Conservation (phyloP, 1,284 basidiomycete species). For the Ganoderma lucidum region DNA sequence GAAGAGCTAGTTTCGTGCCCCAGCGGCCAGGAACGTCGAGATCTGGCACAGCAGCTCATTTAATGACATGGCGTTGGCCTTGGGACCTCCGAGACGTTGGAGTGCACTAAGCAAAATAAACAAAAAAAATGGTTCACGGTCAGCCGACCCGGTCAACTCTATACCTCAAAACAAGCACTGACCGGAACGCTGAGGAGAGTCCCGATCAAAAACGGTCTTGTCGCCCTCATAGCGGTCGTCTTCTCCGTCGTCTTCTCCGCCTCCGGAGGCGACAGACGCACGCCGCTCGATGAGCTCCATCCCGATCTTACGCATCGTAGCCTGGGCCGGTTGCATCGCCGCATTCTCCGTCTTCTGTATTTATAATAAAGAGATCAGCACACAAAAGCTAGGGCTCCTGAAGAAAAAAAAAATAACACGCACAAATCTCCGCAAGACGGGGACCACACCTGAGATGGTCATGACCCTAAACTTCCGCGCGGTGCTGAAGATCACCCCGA, state of each 20-base stretch:
- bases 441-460: slow-evolving; percentile 64
- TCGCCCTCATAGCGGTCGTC: slow-evolving; percentile 23
- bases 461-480: slow-evolving; percentile 59
- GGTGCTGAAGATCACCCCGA: slow-evolving; percentile 60
- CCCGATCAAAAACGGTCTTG: slow-evolving; percentile 38
- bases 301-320: slow-evolving; percentile 63
- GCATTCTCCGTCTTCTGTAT: slow-evolving; percentile 49
- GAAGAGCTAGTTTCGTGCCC: slow-evolving; percentile 68
- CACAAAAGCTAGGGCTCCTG: too few relatives aligned
- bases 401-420: slow-evolving; percentile 40
- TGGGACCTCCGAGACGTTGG: slow-evolving; percentile 59
- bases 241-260: slow-evolving; percentile 18
- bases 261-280: slow-evolving; percentile 37
- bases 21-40: slow-evolving; percentile 77
- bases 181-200: slow-evolving; percentile 65
- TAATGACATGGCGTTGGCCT: slow-evolving; percentile 63
- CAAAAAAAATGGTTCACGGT: too few relatives aligned
- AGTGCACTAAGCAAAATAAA: slow-evolving; percentile 53
- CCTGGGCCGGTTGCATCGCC: slow-evolving; percentile 51
- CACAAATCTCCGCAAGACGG: slow-evolving; percentile 61
- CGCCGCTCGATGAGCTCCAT: slow-evolving; percentile 59
- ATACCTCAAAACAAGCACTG: slow-evolving; percentile 35
- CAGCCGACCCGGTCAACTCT: slow-evolving; percentile 20
- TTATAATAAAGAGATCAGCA: neutral
- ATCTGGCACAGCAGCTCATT: slow-evolving; percentile 80